phyloP scores from a whole-genome alignment of 495 filamentous ascomycete genomes.

The Aspergillus hancockii region DNA sequence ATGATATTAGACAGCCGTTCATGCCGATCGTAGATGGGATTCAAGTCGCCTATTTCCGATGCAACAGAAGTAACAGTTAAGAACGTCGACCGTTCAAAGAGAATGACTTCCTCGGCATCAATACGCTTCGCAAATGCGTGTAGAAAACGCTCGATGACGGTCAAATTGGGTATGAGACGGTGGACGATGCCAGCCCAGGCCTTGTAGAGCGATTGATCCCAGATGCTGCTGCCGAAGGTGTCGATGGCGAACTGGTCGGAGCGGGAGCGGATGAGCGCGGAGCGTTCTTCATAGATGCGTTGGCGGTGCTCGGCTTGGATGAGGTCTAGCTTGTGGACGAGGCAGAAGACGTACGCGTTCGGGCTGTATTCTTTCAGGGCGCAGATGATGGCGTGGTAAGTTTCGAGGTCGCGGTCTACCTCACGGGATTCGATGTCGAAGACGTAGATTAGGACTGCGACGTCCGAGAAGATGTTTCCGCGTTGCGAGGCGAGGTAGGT shows the following conservation, averaged over 20 bases:
- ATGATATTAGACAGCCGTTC: slow-evolving; percentile 95
- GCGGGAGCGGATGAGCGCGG: slow-evolving; percentile 68
- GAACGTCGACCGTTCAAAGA: slow-evolving; percentile 96
- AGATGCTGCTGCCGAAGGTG: slow-evolving; percentile 91
- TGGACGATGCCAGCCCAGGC: slow-evolving; percentile 98
- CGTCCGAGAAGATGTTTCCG: slow-evolving; percentile 91
- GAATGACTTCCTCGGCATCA: slow-evolving; percentile 88
- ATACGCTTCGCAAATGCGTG: slow-evolving; percentile 74
- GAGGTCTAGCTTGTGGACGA: slow-evolving; percentile 99
- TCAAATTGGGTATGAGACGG: slow-evolving; percentile 88
- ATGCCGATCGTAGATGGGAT: slow-evolving; percentile 88
- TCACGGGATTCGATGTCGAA: slow-evolving; percentile 97
- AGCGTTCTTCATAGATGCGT: slow-evolving; percentile 77
- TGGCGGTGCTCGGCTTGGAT: slow-evolving; percentile 76
- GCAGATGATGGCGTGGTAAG: slow-evolving; percentile 81
- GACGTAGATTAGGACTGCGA: slow-evolving; percentile 97
- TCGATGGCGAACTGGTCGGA: slow-evolving; percentile 70
- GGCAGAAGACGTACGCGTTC: slow-evolving; percentile 80
- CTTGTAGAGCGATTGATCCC: slow-evolving; percentile 98
- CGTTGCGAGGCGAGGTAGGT: slow-evolving; percentile 94
- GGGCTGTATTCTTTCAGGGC: slow-evolving; percentile 84
- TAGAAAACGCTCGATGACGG: slow-evolving; percentile 84
- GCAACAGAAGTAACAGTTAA: slow-evolving; percentile 87
- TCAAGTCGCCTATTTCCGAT: slow-evolving; percentile 67
- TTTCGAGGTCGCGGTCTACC: slow-evolving; percentile 85